Evolutionary conservation across 1,139 yeast species (phyloP), one percentile per base, ranked within the genome.

Genomic region (Yarrowia galli): DNA sequence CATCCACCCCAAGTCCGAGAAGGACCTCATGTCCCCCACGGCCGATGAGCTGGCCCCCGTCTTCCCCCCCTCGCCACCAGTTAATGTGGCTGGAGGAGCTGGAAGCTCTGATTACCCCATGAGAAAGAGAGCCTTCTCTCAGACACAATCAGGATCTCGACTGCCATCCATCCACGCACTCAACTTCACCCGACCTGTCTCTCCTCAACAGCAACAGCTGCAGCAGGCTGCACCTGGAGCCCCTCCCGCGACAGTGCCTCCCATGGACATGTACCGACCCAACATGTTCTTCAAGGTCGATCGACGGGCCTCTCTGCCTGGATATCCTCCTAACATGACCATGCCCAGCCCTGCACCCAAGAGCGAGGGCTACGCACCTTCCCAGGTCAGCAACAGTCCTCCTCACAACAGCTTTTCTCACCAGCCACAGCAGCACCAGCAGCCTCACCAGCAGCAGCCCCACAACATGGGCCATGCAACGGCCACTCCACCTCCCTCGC

Each of bases 401-500:
- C 49, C 45, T 20, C 67, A 32, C 68, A 25, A 25, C 61, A 48
- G 38, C 51, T 46, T 46, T 16, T 38, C 49, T 23, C 60, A 20
- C 25, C 56, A 35, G 51, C 7, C 51, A 16, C 51, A 15, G 49
- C 49, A 45, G 49, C 49, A 42, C 23, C 46, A 42, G 48, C 48
- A 43, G 18, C 46, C 65, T 36, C 61, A 45, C 36, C 32, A 42
- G 46, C 46, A 42, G 48, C 48, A 43, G 18, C 46, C 65, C 40
- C 61, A 45, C 36, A 45, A 49, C 64, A 28, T 43, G 35, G 22
- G 60, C 25, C 18, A 53, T 16, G 35, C 53, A n/a, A 25, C 68
- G 3, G 40, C 43, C n/a, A 35, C 68, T 3, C 53, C 69, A 16
- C 67, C 67, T 28, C 48, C 67, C 40, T 71, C 74, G 18, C 74